Conservation (phyloP, 2,329 filamentous ascomycete genomes). For the Nemania sp. region DNA sequence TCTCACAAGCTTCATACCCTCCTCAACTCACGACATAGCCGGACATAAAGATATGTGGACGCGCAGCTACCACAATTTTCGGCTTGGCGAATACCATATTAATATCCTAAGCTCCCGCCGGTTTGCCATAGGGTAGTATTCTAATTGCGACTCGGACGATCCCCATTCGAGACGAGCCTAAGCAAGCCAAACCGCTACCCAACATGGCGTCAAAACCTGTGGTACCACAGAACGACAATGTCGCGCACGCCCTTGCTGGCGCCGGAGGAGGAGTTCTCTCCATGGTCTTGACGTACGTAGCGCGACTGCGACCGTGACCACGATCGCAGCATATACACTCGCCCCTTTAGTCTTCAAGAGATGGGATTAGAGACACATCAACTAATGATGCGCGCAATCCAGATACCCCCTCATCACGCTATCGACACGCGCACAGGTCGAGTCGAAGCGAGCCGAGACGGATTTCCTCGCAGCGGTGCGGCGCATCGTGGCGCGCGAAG, state of each 20-base stretch:
- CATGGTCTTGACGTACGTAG: slow-evolving; percentile 83
- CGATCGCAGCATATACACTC: background rate
- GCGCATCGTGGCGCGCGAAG: slow-evolving; percentile 89
- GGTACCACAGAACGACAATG: slow-evolving; percentile 89
- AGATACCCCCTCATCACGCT: slow-evolving; percentile 97
- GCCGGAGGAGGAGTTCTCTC: slow-evolving; percentile 92
- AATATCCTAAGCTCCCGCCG: slow-evolving; percentile 6
- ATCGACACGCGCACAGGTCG: slow-evolving; percentile 95
- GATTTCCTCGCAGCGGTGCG: slow-evolving; percentile 81
- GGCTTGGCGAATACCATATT: background rate
- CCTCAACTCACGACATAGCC: background rate
- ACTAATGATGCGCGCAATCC: slow-evolving; percentile 15
- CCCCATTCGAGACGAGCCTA: background rate
- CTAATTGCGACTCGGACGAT: background rate
- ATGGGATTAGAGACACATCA: background rate
- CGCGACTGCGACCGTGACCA: background rate
- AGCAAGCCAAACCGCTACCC: slow-evolving; percentile 1
- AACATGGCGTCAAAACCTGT: slow-evolving; percentile 55
- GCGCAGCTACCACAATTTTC: background rate
- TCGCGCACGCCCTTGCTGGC: slow-evolving; percentile 90
- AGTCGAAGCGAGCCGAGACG: slow-evolving; percentile 88
- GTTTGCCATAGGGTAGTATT: background rate
- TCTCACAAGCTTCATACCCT: background rate
- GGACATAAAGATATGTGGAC: slow-evolving; percentile 10
- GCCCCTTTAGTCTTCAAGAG: background rate